Percentiles rank a stretch among this genome's conserved stretches.
Evolutionary conservation across 805 yeast species (phyloP).

Genomic region (Teunomyces tritomae): DNA sequence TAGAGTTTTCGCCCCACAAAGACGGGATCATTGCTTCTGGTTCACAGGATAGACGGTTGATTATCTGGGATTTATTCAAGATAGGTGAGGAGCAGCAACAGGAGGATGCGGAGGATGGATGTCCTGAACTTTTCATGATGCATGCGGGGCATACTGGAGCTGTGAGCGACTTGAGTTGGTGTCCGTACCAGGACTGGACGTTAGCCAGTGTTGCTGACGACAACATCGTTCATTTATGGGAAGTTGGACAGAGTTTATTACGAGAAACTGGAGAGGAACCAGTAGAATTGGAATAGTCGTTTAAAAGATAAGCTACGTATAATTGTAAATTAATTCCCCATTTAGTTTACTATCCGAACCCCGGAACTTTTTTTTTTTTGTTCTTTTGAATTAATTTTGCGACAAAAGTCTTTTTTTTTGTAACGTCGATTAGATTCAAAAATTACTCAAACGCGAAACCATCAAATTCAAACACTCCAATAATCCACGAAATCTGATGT

Average conservation of each 20-base stretch:
- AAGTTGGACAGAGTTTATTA: slow-evolving; percentile 36
- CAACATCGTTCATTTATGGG: slow-evolving; percentile 61
- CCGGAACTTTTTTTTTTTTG: no score
- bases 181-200: slow-evolving; percentile 73
- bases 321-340: no score
- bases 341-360: no score
- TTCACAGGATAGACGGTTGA: slow-evolving; percentile 71
- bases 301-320: not conserved
- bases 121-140: slow-evolving; percentile 85
- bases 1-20: slow-evolving; percentile 74
- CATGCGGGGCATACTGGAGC: slow-evolving; percentile 88
- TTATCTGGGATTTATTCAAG: slow-evolving; percentile 75
- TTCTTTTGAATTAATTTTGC: no score
- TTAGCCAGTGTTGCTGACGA: slow-evolving; percentile 64
- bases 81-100: slow-evolving; percentile 83
- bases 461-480: not conserved
- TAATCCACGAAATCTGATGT: slow-evolving; percentile 20
- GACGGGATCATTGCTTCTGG: slow-evolving; percentile 81
- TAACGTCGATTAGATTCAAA: no score
- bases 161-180: slow-evolving; percentile 70
- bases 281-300: slow-evolving; percentile 21
- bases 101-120: slow-evolving; percentile 89
- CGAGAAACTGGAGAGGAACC: slow-evolving; percentile 12
- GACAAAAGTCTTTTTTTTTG: no score
- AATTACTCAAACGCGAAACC: no score